Conservation (phyloP, 768 basidiomycete species). For the Daedalea quercina region DNA sequence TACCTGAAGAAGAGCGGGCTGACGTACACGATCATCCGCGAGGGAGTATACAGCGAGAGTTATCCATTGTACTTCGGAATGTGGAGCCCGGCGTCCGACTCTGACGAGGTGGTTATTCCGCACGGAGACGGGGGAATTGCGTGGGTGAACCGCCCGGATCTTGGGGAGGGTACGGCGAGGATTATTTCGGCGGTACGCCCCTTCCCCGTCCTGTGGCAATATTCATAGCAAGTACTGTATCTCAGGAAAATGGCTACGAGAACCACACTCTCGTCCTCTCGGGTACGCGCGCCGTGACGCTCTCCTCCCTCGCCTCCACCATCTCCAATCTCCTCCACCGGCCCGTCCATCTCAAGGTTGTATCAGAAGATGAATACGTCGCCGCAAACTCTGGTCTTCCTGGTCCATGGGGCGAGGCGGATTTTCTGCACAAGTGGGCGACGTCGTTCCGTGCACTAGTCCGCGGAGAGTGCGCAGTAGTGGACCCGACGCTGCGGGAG, state of each 20-base stretch:
- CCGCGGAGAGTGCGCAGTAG: slow-evolving; percentile 22
- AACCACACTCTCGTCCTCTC: slow-evolving; percentile 25
- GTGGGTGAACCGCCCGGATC: slow-evolving; percentile 28
- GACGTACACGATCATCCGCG: slow-evolving; percentile 27
- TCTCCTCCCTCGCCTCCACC: slow-evolving; percentile 20
- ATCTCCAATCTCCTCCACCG: slow-evolving; percentile 16
- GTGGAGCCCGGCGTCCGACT: slow-evolving; percentile 16
- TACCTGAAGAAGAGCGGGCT: slow-evolving; percentile 26
- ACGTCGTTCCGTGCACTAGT: slow-evolving; percentile 24
- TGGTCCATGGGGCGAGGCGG: slow-evolving; percentile 16
- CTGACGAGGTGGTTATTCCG: slow-evolving; percentile 22
- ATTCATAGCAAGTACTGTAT: neutral
- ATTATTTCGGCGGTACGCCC: slow-evolving; percentile 21
- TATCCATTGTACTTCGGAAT: slow-evolving; percentile 26
- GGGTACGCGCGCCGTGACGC: slow-evolving; percentile 18
- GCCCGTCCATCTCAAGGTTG: slow-evolving; percentile 14
- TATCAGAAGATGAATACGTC: slow-evolving; percentile 22
- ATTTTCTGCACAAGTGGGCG: slow-evolving; percentile 22
- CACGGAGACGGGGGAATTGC: slow-evolving; percentile 29
- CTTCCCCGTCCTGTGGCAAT: neutral
- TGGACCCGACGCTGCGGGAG: slow-evolving; percentile 22
- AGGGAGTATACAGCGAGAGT: slow-evolving; percentile 30
- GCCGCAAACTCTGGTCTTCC: slow-evolving; percentile 9
- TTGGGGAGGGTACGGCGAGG: slow-evolving; percentile 30
- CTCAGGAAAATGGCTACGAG: slow-evolving; percentile 15